Evolutionary conservation across 2,329 filamentous ascomycete species (phyloP), one percentile per base, ranked within the genome.

Genomic region (Colletotrichum graminicola): DNA sequence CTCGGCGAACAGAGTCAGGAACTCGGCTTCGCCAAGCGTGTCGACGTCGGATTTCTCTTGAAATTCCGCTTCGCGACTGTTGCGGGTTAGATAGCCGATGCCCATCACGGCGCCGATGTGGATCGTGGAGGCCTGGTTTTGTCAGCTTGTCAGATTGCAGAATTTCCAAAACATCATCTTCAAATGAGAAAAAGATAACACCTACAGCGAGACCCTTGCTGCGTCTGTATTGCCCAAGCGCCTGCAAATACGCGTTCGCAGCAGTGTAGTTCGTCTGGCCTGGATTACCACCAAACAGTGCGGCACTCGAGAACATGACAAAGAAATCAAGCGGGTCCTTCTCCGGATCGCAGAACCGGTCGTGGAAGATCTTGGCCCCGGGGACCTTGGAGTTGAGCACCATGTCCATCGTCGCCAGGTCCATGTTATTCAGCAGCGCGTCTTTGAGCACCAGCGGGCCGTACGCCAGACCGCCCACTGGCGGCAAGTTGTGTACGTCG

Each of bases 241-340:
- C 73, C 4, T 73, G 73, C 78, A 87, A 81, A 76, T 79, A 88
- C 4, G 71, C 67, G 73, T 86, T 86, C 2, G 81, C 84, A 0
- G 84, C 82, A 0, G 77, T 75, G 70, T 88, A 88, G 71, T 81
- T 84, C 5, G 79, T 70, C 73, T 88, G 85, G 26, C 76, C 78
- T 4, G 54, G 29, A 54, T 78, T 80, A 2, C 81, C 62, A 5
- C 39, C 39, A 41, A 79, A 70, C 2, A 41, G 0, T 1, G 54
- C 47, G 1, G 75, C 63, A 1, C 77, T 12, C 0, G 79, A 80
- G 65, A 82, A 78, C 12, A 79, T 39, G 57, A 83, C 72, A 67
- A 82, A 82, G 73, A 82, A 82, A 55, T 83, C 80, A 5, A 83
- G 75, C 0, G 69, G 26, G 14, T 41, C 39, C 2, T 41, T 41